Conservation (phyloP, 2,329 filamentous ascomycete species). For the Aureobasidium sp. region DNA sequence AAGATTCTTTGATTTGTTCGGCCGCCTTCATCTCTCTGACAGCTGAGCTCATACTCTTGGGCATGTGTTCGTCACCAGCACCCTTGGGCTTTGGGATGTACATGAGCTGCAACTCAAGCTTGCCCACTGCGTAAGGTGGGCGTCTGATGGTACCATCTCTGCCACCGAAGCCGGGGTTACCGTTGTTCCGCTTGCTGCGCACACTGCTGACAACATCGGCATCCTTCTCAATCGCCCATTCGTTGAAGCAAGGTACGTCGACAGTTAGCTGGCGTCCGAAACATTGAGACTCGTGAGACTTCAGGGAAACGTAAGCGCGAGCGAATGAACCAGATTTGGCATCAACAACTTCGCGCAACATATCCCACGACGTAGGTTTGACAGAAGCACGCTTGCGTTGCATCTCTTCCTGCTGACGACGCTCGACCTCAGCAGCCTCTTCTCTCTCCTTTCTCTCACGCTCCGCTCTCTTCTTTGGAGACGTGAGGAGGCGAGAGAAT, state of each 20-base stretch:
- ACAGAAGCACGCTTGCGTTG: constrained; percentile 47
- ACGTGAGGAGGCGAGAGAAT: constrained; percentile 86
- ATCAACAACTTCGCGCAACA: constrained; percentile 76
- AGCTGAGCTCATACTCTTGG: constrained; percentile 97
- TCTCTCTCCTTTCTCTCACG: constrained; percentile 76
- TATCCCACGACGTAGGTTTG: constrained; percentile 71
- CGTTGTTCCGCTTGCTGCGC: constrained; percentile 67
- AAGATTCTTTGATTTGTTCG: constrained; percentile 65
- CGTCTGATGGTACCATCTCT: constrained; percentile 62
- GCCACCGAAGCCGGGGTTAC: constrained; percentile 36
- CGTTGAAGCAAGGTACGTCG: constrained; percentile 93
- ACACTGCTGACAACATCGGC: constrained; percentile 68
- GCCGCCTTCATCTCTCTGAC: constrained; percentile 88
- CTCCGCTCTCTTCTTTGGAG: constrained; percentile 94
- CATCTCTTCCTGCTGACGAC: constrained; percentile 26
- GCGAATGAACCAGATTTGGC: constrained; percentile 86
- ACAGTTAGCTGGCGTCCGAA: constrained; percentile 82
- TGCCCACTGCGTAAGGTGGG: constrained; percentile 94
- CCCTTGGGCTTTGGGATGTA: constrained; percentile 91
- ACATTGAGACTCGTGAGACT: constrained; percentile 80
- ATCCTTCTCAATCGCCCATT: constrained; percentile 87
- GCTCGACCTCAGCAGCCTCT: constrained; percentile 58
- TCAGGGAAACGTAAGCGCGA: constrained; percentile 84
- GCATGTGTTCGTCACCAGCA: constrained; percentile 87
- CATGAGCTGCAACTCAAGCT: constrained; percentile 84